Base-by-base conservation (phyloP, 1,139 yeast species). In the Kodamaea ohmeri region DNA sequence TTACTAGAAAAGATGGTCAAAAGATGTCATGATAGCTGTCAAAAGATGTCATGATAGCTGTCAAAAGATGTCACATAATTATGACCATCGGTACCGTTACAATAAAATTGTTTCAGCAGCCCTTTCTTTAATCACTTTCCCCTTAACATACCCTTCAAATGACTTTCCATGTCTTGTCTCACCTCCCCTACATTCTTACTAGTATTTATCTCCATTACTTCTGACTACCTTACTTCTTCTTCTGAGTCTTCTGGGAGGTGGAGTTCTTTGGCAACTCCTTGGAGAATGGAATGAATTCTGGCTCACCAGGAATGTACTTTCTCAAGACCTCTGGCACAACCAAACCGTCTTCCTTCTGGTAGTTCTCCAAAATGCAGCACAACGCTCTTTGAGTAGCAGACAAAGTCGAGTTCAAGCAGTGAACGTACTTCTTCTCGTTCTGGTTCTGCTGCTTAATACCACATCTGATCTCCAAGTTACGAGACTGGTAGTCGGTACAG, bases 401-500 rank as follows among this genome's bases (percentile, higher is more conserved):
- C 59, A 94, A 75, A 32, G 99, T 92, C 37, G 97, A 88, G 79
- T 92, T 92, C 73, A 92, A 78, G 71, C 98, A 92, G 69, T 92
- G 99, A 43, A 94, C 99, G 64, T 92, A 92, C 67, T 86, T 90
- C 89, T 92, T 92, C 61, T 90, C 97, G 53, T 83, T 82, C 69
- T 90, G 97, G 65, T 88, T 88, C 74, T 83, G 82, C 71, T 92
- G 89, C 75, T 92, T 92, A 58, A 90, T 86, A 63, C 99, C 99
- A 67, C 97, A 92, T 78, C 98, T 85, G 60, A 92, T 92, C 72
- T 92, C 98, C 61, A 94, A 76, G 76, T 90, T 90, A 75, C 99
- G 85, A 35, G 97, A 86, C 73, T 92, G 99, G 71, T 92, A 92
- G 70, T 92, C 99, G 43, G 98, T 94, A 79, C 99, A 92, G 78